Conservation (phyloP, 768 basidiomycete species). For the Naganishia antarctica region DNA sequence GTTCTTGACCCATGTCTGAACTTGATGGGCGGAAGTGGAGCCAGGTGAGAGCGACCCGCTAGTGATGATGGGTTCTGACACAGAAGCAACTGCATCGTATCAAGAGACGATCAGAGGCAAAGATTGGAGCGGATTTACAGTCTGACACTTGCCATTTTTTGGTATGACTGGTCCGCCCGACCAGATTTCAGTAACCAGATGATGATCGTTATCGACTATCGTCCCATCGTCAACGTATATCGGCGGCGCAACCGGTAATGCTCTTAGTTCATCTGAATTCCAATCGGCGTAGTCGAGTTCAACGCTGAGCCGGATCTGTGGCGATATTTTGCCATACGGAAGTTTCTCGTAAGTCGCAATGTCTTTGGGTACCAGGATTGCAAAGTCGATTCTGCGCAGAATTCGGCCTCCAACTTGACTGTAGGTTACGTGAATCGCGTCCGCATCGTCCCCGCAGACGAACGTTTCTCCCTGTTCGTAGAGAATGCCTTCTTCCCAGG, state of each 20-base stretch:
- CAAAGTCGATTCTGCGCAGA: conserved; percentile 7
- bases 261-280: not conserved
- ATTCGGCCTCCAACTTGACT: not conserved
- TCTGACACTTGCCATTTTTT: not conserved
- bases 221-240: conserved; percentile 1
- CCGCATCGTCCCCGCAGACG: not conserved
- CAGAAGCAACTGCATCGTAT: not conserved
- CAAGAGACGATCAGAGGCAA: not conserved
- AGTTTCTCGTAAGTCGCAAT: conserved; percentile 12
- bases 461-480: conserved; percentile 6
- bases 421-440: not conserved
- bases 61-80: conserved; percentile 10
- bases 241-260: not conserved
- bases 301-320: conserved; percentile 11
- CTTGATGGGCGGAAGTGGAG: not conserved
- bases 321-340: not conserved
- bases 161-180: conserved; percentile 1
- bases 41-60: conserved; percentile 15
- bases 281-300: conserved; percentile 7
- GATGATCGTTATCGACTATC: not conserved
- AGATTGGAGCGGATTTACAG: too few relatives aligned
- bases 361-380: conserved; percentile 2
- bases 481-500: conserved; percentile 7
- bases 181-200: not conserved
- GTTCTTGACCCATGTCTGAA: conserved; percentile 7